phyloP scores from a whole-genome alignment of 805 yeast genomes.

The Lipomyces sp. region DNA sequence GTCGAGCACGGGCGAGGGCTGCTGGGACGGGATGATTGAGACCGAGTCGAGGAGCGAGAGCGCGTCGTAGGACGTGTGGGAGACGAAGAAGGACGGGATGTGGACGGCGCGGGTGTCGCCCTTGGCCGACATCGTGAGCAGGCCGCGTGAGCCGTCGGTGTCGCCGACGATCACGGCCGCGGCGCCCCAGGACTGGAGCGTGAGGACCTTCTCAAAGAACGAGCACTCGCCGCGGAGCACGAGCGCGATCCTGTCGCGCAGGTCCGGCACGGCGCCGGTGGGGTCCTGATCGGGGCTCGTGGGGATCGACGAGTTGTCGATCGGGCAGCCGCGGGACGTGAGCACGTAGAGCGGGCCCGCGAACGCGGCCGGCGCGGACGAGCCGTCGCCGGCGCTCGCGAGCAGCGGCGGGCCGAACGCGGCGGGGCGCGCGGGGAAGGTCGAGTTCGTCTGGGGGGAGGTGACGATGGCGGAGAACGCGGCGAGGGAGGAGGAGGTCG shows the following conservation, averaged over 20 bases:
- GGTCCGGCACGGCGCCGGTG: slow-evolving; percentile 27
- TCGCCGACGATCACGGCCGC: slow-evolving; percentile 56
- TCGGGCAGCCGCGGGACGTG: slow-evolving; percentile 32
- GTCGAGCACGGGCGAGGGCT: slow-evolving; percentile 38
- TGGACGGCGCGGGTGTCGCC: slow-evolving; percentile 44
- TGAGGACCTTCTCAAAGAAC: slow-evolving; percentile 51
- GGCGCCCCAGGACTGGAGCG: slow-evolving; percentile 48
- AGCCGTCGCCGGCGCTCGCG: not conserved
- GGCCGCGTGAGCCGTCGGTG: slow-evolving; percentile 46
- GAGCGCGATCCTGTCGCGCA: slow-evolving; percentile 38
- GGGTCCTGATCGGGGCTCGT: not conserved
- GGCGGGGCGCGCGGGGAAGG: slow-evolving; percentile 41
- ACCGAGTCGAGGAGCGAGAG: slow-evolving; percentile 24
- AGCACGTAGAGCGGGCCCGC: slow-evolving; percentile 32
- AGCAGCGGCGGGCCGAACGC: slow-evolving; percentile 36
- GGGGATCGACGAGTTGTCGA: slow-evolving; percentile 4
- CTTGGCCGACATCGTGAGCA: slow-evolving; percentile 55
- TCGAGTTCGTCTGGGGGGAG: slow-evolving; percentile 34
- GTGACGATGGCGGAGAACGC: slow-evolving; percentile 32
- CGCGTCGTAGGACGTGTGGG: slow-evolving; percentile 44
- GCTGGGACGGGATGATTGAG: slow-evolving; percentile 31
- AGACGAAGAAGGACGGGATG: slow-evolving; percentile 53
- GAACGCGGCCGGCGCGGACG: slow-evolving; percentile 17
- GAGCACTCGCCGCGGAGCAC: slow-evolving; percentile 54
- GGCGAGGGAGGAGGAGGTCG: slow-evolving; percentile 18